Evolutionary conservation across 768 basidiomycete species (phyloP).

Genomic region (Agaricus bisporus): DNA sequence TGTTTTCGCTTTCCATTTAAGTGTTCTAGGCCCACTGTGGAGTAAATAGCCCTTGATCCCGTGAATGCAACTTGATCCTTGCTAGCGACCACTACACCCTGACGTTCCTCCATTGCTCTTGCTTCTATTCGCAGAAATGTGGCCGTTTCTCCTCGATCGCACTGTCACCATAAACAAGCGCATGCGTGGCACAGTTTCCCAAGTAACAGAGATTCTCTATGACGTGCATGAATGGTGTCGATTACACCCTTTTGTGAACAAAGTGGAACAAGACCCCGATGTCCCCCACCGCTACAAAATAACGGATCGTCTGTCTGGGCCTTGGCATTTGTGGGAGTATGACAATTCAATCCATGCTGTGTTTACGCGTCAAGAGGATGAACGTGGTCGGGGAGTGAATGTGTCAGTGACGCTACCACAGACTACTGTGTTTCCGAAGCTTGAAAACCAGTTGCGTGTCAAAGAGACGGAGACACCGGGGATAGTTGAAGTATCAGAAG

Average conservation of each 20-base stretch:
- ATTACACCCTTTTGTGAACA: constrained; percentile 7
- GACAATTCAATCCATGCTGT: neutral
- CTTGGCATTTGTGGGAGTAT: constrained; percentile 1
- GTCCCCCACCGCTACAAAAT: constrained; percentile 7
- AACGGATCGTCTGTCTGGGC: constrained; percentile 4
- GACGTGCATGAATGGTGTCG: neutral
- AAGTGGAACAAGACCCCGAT: constrained; percentile 7
- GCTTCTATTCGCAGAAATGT: constrained; percentile 13
- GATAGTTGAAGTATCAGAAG: constrained; percentile 20
- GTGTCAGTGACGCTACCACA: constrained; percentile 11
- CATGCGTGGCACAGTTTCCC: constrained; percentile 11
- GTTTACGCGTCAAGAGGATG: constrained; percentile 10
- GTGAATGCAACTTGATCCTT: neutral
- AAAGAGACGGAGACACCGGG: constrained; percentile 12
- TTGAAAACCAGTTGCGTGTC: constrained; percentile 14
- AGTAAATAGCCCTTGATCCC: neutral
- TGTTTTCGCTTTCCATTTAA: too few relatives aligned
- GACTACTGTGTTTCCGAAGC: constrained; percentile 9
- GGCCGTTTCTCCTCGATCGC: constrained; percentile 26
- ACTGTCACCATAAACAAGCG: constrained; percentile 18
- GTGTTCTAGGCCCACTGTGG: neutral
- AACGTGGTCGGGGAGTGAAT: constrained; percentile 15
- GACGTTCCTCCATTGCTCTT: too few relatives aligned
- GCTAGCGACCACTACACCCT: too few relatives aligned
- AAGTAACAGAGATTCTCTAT: constrained; percentile 4